Base-by-base conservation (phyloP, 164 flowering plant genomes). In the Aristolochia contorta region DNA sequence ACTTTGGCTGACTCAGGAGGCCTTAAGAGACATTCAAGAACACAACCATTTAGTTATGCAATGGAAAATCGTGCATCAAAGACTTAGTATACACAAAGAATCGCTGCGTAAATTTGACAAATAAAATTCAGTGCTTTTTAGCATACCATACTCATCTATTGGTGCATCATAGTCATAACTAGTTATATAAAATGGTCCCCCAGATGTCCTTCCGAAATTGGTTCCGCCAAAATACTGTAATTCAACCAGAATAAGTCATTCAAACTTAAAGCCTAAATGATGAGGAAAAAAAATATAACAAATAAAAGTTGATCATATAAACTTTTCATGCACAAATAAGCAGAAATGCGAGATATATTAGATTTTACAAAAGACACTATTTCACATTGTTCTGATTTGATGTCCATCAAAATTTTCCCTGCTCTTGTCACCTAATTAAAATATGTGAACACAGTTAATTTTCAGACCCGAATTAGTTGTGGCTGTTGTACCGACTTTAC, bases 121-220 rank as follows among this genome's bases (percentile, higher is more conserved):
- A 37, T 10, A 37, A 10, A 37, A 37, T 37, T 37, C 1, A 37
- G 43, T 37, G 43, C 45, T 22, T 22, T 53, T 33, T 22, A 19
- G 67, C 82, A 14, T 69, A 89, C 98, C 98, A 78, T 85, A 92
- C 77, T 92, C 98, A 82, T 89, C 95, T 73, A 92, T 74, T 51
- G 98, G 98, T 54, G 98, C 95, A 80, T 92, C 98, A 75, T 92
- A 92, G 66, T 92, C 98, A 72, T 92, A 92, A 65, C 95, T 89
- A 47, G 98, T 92, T 47, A 77, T 74, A 65, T 75, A 67, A 69
- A 82, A 80, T 18, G 98, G 98, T n/a, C 98, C 98, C 27, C 96
- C 98, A 61, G 95, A 73, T 70, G 91, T 85, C 61, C 95, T 84
- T 5, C 82, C 96, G 75, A 92, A 92, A 70, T 89, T 92, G 67